Percentiles rank a stretch among this genome's conserved stretches.
Evolutionary conservation across 2,329 filamentous ascomycete genomes (phyloP).

Genomic region (Cyanodermella asteris): DNA sequence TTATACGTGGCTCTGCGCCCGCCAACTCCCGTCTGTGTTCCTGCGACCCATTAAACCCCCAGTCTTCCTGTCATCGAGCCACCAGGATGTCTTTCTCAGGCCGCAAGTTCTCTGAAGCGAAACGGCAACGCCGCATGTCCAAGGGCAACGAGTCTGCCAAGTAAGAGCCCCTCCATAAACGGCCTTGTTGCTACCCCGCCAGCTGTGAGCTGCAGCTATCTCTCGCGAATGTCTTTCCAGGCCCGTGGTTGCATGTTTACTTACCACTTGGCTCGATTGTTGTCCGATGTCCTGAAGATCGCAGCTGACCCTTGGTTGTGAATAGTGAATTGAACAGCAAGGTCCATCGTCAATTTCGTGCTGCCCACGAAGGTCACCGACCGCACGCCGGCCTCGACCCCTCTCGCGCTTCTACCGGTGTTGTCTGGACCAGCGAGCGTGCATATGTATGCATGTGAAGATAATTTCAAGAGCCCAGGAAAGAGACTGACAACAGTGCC

Average conservation of each 20-base stretch:
- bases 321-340: constrained; percentile 48
- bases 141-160: constrained; percentile 21
- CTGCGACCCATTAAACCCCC: constrained; percentile 2
- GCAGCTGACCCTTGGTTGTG: background rate
- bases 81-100: constrained; percentile 23
- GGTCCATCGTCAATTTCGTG: constrained; percentile 73
- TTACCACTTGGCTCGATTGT: background rate
- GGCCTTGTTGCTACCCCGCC: constrained; percentile 1
- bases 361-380: constrained; percentile 74
- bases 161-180: constrained; percentile 24
- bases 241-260: constrained; percentile 1
- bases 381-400: constrained; percentile 81
- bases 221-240: constrained; percentile 1
- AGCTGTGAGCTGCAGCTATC: too few relatives aligned
- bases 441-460: too few relatives aligned
- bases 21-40: constrained; percentile 5
- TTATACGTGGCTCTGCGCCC: background rate
- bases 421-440: constrained; percentile 69
- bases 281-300: background rate
- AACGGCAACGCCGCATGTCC: constrained; percentile 10
- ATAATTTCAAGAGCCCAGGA: too few relatives aligned
- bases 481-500: constrained; percentile 48
- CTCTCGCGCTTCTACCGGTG: constrained; percentile 70
- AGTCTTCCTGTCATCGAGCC: background rate
- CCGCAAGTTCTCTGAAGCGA: constrained; percentile 19